Evolutionary conservation across 1,139 yeast genomes (phyloP).

Genomic region (Yamadazyma diddensiae): DNA sequence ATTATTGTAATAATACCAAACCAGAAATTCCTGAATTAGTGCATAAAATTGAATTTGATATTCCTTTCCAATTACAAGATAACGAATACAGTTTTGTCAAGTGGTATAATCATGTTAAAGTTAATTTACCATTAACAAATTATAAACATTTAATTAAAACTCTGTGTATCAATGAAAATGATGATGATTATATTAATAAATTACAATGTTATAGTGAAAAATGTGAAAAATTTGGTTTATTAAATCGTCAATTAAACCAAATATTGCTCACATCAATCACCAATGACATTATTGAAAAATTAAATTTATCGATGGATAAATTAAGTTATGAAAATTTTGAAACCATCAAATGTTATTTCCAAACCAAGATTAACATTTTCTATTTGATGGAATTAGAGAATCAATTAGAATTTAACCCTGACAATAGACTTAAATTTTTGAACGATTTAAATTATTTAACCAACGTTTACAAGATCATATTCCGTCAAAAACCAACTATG

Average conservation of each 20-base stretch:
- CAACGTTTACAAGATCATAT: constrained; percentile 14
- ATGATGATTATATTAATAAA: constrained; percentile 8
- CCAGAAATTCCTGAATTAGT: neutral
- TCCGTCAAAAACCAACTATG: constrained; percentile 12
- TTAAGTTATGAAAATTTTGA: constrained; percentile 16
- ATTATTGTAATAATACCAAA: too few species aligned
- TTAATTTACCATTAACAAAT: constrained; percentile 9
- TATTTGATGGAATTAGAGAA: constrained; percentile 16
- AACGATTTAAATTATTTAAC: constrained; percentile 14
- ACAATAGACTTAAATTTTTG: constrained; percentile 10
- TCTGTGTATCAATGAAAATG: constrained; percentile 10
- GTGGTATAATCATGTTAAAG: constrained; percentile 12
- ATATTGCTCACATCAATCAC: constrained; percentile 11
- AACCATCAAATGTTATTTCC: constrained; percentile 14
- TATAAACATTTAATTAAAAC: constrained; percentile 10
- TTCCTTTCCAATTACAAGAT: constrained; percentile 11
- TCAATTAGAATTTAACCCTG: constrained; percentile 9
- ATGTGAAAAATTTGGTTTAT: constrained; percentile 4
- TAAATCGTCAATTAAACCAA: constrained; percentile 9
- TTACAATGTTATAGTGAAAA: constrained; percentile 3
- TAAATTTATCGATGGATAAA: constrained; percentile 4
- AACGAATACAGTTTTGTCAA: constrained; percentile 11
- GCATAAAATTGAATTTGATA: constrained; percentile 6
- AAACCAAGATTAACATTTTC: constrained; percentile 13
- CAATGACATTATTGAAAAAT: constrained; percentile 1